A percentile compares a stretch with the other conserved stretches of the same genome.
Conservation (phyloP, 148 eudicot species). For the Chenopodium formosanum region DNA sequence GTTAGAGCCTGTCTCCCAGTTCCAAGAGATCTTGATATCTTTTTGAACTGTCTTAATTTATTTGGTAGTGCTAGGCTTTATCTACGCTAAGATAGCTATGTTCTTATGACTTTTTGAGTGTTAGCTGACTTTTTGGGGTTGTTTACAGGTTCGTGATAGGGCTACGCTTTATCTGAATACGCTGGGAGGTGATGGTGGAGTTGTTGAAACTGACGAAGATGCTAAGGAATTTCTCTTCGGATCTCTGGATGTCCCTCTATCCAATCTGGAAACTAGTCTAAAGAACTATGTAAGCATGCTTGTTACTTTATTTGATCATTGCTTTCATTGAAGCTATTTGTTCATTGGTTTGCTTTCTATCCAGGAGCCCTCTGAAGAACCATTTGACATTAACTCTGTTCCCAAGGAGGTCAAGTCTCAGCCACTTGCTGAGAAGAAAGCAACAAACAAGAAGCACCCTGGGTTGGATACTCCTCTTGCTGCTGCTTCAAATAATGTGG, state of each 20-base stretch:
- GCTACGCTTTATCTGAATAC: slow-evolving; percentile 87
- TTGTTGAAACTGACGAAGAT: slow-evolving; percentile 78
- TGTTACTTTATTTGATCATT: neutral
- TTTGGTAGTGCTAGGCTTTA: neutral
- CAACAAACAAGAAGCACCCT: slow-evolving; percentile 80
- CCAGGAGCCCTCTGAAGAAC: slow-evolving; percentile 80
- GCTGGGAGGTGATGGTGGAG: slow-evolving; percentile 79
- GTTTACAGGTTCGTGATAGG: slow-evolving; percentile 93
- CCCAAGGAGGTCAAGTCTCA: slow-evolving; percentile 93
- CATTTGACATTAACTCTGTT: slow-evolving; percentile 81
- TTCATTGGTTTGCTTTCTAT: slow-evolving; percentile 19
- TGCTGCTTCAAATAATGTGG: slow-evolving; percentile 61
- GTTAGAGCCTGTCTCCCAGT: too few relatives aligned
- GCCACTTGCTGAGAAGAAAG: slow-evolving; percentile 86
- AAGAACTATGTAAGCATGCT: slow-evolving; percentile 74
- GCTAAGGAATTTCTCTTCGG: slow-evolving; percentile 88
- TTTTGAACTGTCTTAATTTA: neutral
- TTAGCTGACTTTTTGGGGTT: slow-evolving; percentile 11
- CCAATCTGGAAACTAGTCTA: slow-evolving; percentile 83
- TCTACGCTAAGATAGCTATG: neutral
- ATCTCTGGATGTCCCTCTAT: slow-evolving; percentile 77
- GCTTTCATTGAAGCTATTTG: slow-evolving; percentile 6
- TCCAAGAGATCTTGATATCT: too few relatives aligned
- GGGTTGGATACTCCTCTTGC: slow-evolving; percentile 77
- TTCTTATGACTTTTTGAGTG: neutral